Base-by-base conservation (phyloP, 1,139 yeast species). In the Blastobotrys elegans region DNA sequence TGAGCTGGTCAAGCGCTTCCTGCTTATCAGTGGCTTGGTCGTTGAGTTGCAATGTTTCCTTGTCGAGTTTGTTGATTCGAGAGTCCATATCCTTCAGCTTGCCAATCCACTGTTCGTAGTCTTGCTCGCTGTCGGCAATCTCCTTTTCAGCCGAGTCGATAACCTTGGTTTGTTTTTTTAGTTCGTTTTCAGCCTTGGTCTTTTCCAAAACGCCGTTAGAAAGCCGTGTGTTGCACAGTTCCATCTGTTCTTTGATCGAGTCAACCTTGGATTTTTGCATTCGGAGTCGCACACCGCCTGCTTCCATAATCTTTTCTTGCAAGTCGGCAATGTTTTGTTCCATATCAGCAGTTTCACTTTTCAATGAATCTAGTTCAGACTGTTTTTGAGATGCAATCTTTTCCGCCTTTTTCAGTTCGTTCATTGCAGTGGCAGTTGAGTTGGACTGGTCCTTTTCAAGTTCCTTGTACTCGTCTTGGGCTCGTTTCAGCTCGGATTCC, bases 201-300 rank as follows among this genome's bases (percentile, higher is more conserved):
- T 75, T 64, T n/a, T 79, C 70, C 58, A 83, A 67, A 51, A 75
- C 77, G 49, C 81, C 87, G 40, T 75, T 77, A 3, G 84, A 74
- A n/a, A 80, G 72, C 55, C 79, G 81, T 37, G 79, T 80, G 31
- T 69, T 71, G 20, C 80, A 67, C 18, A 84, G 76, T 50, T 83
- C 86, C 39, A 86, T 76, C 57, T 80, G 77, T 57, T 85, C 88
- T 43, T 73, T 72, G 34, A 85, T 72, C 1, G 94, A 84, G 58
- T 82, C 92, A 11, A 92, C 96, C 58, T 81, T 84, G 1, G 94
- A 77, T 55, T 81, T 85, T 59, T 89, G 96, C 53, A 85, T 66
- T 49, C 90, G 80, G 54, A 92, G 73, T 53, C 82, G 82, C 11
- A 86, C 83, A 54, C 99, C 99, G 47, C 99, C 98, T 46, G 89